Conservation (phyloP, 257 asterid genomes). For the Gynochthodes officinalis region DNA sequence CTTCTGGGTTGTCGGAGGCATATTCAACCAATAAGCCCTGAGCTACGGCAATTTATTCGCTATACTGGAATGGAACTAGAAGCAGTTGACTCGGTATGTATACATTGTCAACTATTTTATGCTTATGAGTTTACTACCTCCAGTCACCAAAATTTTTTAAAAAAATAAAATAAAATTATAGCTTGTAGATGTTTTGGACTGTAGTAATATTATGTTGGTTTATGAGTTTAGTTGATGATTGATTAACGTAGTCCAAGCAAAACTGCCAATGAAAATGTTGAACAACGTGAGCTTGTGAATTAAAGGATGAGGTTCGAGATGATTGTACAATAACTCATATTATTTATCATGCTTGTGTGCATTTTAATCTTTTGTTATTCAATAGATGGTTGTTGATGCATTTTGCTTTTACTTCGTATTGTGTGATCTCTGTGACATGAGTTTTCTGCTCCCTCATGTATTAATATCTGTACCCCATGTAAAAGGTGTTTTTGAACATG, state of each 20-base stretch:
- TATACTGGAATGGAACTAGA: conserved; percentile 90
- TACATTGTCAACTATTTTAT: background rate
- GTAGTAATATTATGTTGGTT: background rate
- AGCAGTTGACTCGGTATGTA: conserved; percentile 72
- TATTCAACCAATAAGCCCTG: conserved; percentile 71
- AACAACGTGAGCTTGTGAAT: background rate
- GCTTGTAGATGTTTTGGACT: background rate
- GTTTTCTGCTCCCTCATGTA: background rate
- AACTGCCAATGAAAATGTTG: background rate
- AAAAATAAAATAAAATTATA: background rate
- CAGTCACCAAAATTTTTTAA: background rate
- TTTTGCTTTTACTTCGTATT: background rate
- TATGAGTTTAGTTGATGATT: background rate
- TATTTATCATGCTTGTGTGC: background rate
- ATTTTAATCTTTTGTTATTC: too few relatives aligned
- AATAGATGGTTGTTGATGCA: too few relatives aligned
- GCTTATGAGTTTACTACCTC: background rate
- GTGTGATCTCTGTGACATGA: background rate
- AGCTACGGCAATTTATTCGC: conserved; percentile 70
- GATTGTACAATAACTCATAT: background rate
- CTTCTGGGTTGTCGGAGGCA: conserved; percentile 81
- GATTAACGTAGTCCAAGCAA: background rate
- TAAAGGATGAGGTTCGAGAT: background rate
- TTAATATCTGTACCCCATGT: background rate
- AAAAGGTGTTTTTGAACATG: conserved; percentile 1